These are phyloP conservation scores for Ustilago hordei DNA, from an alignment of 1,284 basidiomycete species.

Conservation along the genomic window DNA sequence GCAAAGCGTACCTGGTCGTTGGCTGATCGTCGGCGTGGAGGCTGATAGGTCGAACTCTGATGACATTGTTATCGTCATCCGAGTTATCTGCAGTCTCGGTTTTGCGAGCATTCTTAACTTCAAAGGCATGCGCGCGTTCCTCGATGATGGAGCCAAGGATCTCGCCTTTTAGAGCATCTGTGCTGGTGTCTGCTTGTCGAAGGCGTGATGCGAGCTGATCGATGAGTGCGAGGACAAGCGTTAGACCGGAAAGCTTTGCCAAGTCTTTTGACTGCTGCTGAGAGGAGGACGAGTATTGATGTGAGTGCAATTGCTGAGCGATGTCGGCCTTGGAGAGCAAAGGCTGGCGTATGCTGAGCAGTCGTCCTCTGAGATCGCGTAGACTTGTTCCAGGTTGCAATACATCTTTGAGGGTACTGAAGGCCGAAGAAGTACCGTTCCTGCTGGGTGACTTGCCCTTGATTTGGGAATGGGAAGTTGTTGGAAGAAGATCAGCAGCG, in stretches of 20 bases:
- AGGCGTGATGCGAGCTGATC: constrained; percentile 43
- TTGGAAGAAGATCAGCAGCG: constrained; percentile 8
- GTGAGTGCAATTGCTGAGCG: constrained; percentile 13
- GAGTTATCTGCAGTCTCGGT: background rate
- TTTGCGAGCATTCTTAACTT: constrained; percentile 22
- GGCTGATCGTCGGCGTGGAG: constrained; percentile 11
- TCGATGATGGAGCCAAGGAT: constrained; percentile 28
- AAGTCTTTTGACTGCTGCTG: constrained; percentile 14
- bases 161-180: constrained; percentile 25
- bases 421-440: background rate
- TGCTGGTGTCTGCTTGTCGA: constrained; percentile 25
- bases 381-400: constrained; percentile 26
- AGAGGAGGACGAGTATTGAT: constrained; percentile 1
- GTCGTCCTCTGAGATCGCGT: constrained; percentile 28
- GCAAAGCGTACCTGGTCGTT: constrained; percentile 55
- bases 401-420: constrained; percentile 11
- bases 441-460: constrained; percentile 21
- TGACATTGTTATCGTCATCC: background rate
- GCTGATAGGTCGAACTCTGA: background rate
- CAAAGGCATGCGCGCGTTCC: constrained; percentile 16
- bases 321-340: constrained; percentile 24
- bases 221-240: constrained; percentile 37
- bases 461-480: background rate
- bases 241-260: constrained; percentile 26
- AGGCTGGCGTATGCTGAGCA: constrained; percentile 23